These are phyloP conservation scores for Cicer chorassanicum DNA, from an alignment of 306 rosid genomes.

Conservation along the genomic window DNA sequence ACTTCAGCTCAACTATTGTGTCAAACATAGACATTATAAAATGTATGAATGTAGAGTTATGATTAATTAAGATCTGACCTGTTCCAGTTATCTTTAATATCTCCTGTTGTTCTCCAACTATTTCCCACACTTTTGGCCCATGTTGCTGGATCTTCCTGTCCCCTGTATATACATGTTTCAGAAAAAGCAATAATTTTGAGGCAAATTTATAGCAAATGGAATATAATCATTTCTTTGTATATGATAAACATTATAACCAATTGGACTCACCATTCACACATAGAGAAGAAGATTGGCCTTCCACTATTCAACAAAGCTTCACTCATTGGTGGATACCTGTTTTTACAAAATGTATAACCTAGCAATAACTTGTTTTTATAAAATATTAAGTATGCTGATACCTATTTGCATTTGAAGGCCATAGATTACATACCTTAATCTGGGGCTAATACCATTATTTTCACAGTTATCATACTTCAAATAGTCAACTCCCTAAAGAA, in stretches of 20 bases:
- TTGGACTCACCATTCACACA: constrained; percentile 72
- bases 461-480: constrained; percentile 76
- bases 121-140: constrained; percentile 26
- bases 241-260: not conserved
- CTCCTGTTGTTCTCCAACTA: constrained; percentile 39
- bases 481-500: constrained; percentile 63
- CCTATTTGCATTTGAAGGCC: not conserved
- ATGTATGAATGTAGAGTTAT: not conserved
- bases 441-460: constrained; percentile 5
- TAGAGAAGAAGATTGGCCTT: constrained; percentile 60
- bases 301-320: constrained; percentile 57
- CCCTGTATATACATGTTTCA: constrained; percentile 15
- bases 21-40: not conserved
- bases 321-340: constrained; percentile 70
- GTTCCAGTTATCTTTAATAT: constrained; percentile 31
- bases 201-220: not conserved
- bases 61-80: not conserved
- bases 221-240: not conserved
- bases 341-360: not conserved
- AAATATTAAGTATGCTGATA: not conserved
- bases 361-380: not conserved
- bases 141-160: constrained; percentile 30
- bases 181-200: not conserved
- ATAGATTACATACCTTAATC: constrained; percentile 1
- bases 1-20: not conserved